Evolutionary conservation across 257 asterid genomes (phyloP), one percentile per base, ranked within the genome.

Genomic region (Forsythia suspensa): DNA sequence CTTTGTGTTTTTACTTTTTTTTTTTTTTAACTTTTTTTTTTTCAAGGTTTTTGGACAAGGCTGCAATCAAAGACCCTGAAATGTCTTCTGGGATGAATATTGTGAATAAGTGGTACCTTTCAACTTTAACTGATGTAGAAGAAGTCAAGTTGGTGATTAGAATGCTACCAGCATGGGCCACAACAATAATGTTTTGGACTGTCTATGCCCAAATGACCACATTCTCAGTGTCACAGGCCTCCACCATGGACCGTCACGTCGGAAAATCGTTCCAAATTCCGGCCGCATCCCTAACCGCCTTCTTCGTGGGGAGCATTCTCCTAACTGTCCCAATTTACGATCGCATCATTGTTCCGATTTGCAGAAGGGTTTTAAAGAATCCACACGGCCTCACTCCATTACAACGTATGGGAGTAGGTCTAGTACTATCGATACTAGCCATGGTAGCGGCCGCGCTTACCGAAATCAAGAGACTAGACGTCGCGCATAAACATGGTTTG

Each of bases 191-290:
- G 86, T 90, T 87, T 34, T 92, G 94, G 89, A 87, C 89, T 0
- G 76, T 87, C 10, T 88, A 92, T 72, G 95, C 97, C n/a, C 97
- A 92, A 77, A 92, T 92, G 91, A 84, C 89, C 34, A 92, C 97
- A 11, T 90, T 85, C 20, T 86, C 97, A 0, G 95, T 92, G 65
- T 80, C 91, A 67, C 97, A 92, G 82, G 92, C 97, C 3, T 63
- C 88, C 13, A 84, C 91, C 3, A 77, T 92, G 95, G 72, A 87
- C 42, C 84, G 97, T n/a, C 78, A 79, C 12, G 70, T 92, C 4
- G 83, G 89, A 59, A 76, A 76, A 1, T 77, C 86, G 11, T 92
- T 92, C 76, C 76, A 84, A 71, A 77, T 92, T 40, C 97, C 97
- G 0, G 71, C 94, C 0, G 97, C 85, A 0, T 86, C 94, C 4